Conservation (phyloP, 83 land plant species). For the Picea engelmannii region DNA sequence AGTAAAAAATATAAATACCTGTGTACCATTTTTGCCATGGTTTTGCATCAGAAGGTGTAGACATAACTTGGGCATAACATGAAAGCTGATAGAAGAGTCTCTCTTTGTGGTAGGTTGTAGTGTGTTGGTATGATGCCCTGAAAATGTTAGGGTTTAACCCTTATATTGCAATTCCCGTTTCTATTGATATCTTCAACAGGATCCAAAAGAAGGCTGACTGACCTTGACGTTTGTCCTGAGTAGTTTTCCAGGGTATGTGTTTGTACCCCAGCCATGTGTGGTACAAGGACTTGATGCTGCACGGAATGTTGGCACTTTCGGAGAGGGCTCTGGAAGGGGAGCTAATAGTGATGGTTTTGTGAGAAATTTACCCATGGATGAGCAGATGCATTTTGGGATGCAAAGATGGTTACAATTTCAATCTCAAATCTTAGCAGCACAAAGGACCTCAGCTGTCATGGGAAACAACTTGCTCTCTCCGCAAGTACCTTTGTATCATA, state of each 20-base stretch:
- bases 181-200: neutral
- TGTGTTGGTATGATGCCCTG: neutral
- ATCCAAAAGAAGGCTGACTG: neutral
- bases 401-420: constrained; percentile 16
- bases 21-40: neutral
- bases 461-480: constrained; percentile 4
- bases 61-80: neutral
- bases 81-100: neutral
- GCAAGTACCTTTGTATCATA: constrained; percentile 1
- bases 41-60: neutral
- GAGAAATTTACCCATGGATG: neutral
- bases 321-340: neutral
- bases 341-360: neutral
- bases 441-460: neutral
- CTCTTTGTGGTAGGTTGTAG: neutral
- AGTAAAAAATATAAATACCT: neutral
- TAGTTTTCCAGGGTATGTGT: constrained; percentile 13
- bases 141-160: neutral
- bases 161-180: too few relatives aligned
- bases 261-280: constrained; percentile 11
- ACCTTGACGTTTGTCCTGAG: neutral
- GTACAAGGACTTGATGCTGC: constrained; percentile 4
- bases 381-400: neutral
- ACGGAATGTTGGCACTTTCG: neutral
- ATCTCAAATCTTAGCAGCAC: constrained; percentile 8